A percentile compares a stretch with the other conserved stretches of the same genome.
Evolutionary conservation across 2,329 filamentous ascomycete genomes (phyloP).

Genomic region (Botryotinia convoluta): DNA sequence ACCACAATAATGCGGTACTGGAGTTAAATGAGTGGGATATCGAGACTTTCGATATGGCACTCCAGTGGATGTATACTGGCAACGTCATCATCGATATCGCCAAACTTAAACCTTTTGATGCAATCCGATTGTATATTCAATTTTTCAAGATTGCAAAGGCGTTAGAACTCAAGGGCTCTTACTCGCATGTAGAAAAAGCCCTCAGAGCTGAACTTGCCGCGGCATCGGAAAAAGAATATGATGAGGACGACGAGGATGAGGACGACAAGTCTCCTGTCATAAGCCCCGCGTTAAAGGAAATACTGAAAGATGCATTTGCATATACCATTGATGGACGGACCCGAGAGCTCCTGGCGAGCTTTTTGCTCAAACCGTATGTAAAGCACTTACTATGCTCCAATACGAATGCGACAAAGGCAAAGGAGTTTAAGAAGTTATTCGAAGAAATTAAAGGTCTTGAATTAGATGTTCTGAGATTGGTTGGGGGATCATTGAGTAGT

Average conservation of each 20-base stretch:
- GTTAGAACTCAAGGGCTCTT: neutral
- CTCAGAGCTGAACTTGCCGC: neutral
- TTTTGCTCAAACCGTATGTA: neutral
- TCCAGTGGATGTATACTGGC: conserved; percentile 17
- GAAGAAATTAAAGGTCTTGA: neutral
- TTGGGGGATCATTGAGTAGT: neutral
- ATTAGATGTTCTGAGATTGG: neutral
- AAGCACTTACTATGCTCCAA: neutral
- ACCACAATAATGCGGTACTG: neutral
- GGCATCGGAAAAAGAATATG: neutral
- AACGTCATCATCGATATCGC: neutral
- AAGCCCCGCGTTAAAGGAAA: neutral
- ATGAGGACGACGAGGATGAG: neutral
- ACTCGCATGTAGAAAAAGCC: neutral
- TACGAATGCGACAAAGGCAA: neutral
- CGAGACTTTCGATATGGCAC: conserved; percentile 8
- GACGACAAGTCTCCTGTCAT: neutral
- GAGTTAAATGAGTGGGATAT: neutral
- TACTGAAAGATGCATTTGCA: neutral
- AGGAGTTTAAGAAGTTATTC: neutral
- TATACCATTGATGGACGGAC: neutral
- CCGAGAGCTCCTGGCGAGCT: neutral
- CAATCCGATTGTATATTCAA: neutral
- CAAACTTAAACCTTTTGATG: neutral
- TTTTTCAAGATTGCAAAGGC: neutral